These are phyloP conservation scores for Podaxis sp. DNA, from an alignment of 768 basidiomycete genomes.

Conservation along the genomic window DNA sequence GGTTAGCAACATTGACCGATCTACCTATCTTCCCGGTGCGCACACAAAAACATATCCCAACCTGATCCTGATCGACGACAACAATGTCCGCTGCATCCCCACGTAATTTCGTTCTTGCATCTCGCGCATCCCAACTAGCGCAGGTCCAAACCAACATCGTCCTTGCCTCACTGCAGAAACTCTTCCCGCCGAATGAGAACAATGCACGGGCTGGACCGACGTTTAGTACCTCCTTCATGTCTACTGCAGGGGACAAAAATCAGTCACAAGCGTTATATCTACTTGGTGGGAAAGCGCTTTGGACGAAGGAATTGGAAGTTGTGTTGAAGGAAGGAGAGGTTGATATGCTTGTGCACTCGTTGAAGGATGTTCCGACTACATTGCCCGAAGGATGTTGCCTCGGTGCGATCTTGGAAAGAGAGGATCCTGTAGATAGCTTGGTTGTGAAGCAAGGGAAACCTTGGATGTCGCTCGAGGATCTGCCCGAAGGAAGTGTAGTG, in stretches of 20 bases:
- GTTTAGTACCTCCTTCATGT: constrained; percentile 47
- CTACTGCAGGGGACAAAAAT: constrained; percentile 86
- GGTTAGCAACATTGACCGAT: too few relatives aligned
- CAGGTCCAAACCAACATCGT: constrained; percentile 88
- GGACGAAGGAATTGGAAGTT: constrained; percentile 97
- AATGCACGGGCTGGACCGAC: constrained; percentile 28
- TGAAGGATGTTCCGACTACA: constrained; percentile 92
- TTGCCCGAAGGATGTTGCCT: constrained; percentile 84
- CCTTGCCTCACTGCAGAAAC: constrained; percentile 54
- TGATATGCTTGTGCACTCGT: constrained; percentile 89
- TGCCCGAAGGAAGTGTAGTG: constrained; percentile 88
- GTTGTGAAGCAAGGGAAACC: constrained; percentile 72
- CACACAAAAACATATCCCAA: background rate
- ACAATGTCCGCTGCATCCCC: constrained; percentile 20
- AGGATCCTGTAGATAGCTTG: constrained; percentile 85
- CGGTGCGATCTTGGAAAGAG: constrained; percentile 81
- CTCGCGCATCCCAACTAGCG: constrained; percentile 84
- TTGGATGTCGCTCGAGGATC: constrained; percentile 75
- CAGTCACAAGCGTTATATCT: constrained; percentile 85
- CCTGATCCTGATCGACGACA: constrained; percentile 13
- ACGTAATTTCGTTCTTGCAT: constrained; percentile 73
- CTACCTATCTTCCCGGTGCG: too few relatives aligned
- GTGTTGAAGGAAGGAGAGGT: constrained; percentile 67
- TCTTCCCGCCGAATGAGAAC: constrained; percentile 48
- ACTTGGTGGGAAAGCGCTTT: constrained; percentile 87